A percentile compares a stretch with the other conserved stretches of the same genome.
phyloP scores from a whole-genome alignment of 2,329 filamentous ascomycete species.

The Hymenoscyphus repandus region DNA sequence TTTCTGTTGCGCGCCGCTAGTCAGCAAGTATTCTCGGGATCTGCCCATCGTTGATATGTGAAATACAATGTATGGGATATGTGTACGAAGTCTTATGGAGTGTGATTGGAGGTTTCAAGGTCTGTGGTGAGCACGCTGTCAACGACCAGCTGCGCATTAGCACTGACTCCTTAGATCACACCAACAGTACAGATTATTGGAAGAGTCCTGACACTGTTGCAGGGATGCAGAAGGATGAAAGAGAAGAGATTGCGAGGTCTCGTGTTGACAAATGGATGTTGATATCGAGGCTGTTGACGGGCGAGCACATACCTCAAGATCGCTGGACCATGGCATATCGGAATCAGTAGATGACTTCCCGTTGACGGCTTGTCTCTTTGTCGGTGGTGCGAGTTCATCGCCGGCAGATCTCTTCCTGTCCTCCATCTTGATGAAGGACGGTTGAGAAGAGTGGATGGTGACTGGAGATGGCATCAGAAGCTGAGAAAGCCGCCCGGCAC shows the following conservation, averaged over 20 bases:
- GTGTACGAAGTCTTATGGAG: conserved; percentile 20
- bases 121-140: conserved; percentile 38
- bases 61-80: conserved; percentile 9
- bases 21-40: conserved; percentile 32
- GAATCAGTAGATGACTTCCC: conserved; percentile 63
- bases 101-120: conserved; percentile 21
- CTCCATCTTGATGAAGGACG: conserved; percentile 93
- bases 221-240: conserved; percentile 15
- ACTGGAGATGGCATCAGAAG: conserved; percentile 69
- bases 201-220: conserved; percentile 15
- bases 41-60: conserved; percentile 6
- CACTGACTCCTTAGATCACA: conserved; percentile 30
- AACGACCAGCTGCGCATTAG: conserved; percentile 42
- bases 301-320: conserved; percentile 63
- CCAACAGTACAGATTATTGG: conserved; percentile 13
- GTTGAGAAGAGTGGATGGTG: conserved; percentile 69
- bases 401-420: conserved; percentile 95
- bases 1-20: conserved; percentile 48
- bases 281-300: conserved; percentile 21
- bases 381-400: conserved; percentile 81
- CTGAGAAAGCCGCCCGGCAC: conserved; percentile 38
- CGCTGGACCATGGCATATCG: conserved; percentile 66
- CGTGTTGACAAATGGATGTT: conserved; percentile 15
- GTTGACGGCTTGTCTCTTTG: conserved; percentile 89
- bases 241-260: conserved; percentile 10